Conservation (phyloP, 2,329 filamentous ascomycete genomes). For the Botrytis deweyae region DNA sequence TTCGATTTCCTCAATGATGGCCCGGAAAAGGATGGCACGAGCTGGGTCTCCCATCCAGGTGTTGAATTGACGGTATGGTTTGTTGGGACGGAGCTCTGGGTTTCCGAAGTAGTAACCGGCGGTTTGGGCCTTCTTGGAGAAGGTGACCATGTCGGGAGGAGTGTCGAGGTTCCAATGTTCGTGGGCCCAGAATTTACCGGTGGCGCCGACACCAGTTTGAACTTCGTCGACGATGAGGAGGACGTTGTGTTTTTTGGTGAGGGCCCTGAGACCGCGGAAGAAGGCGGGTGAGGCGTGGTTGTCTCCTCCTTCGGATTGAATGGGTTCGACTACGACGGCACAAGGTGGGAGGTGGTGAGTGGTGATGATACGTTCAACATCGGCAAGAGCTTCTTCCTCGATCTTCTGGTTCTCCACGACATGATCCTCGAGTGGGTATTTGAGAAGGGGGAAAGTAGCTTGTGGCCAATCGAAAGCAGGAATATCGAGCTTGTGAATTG, state of each 20-base stretch:
- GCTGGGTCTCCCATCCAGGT: slow-evolving; percentile 85
- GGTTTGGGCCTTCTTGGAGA: slow-evolving; percentile 83
- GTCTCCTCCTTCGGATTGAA: slow-evolving; percentile 81
- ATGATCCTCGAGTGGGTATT: slow-evolving; percentile 73
- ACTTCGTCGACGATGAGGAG: slow-evolving; percentile 83
- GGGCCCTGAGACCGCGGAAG: slow-evolving; percentile 71
- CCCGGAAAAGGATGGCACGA: slow-evolving; percentile 72
- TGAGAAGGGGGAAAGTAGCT: slow-evolving; percentile 73
- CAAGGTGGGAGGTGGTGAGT: slow-evolving; percentile 67
- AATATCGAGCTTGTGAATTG: slow-evolving; percentile 84
- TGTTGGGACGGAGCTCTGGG: slow-evolving; percentile 71
- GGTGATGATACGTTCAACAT: slow-evolving; percentile 70
- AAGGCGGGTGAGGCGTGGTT: slow-evolving; percentile 79
- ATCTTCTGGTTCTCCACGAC: slow-evolving; percentile 67
- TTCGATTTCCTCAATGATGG: slow-evolving; percentile 74
- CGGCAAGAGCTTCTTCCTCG: slow-evolving; percentile 69
- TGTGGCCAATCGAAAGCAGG: slow-evolving; percentile 87
- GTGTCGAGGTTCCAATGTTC: slow-evolving; percentile 74
- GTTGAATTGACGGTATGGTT: slow-evolving; percentile 84
- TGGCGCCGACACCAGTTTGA: slow-evolving; percentile 81
- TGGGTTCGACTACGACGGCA: slow-evolving; percentile 73
- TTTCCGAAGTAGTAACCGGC: slow-evolving; percentile 82
- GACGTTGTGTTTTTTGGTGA: slow-evolving; percentile 68
- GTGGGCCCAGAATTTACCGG: slow-evolving; percentile 84
- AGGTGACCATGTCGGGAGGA: slow-evolving; percentile 84